Evolutionary conservation across 2,329 filamentous ascomycete species (phyloP), one percentile per base, ranked within the genome.

Genomic region (Drechslera avenae): DNA sequence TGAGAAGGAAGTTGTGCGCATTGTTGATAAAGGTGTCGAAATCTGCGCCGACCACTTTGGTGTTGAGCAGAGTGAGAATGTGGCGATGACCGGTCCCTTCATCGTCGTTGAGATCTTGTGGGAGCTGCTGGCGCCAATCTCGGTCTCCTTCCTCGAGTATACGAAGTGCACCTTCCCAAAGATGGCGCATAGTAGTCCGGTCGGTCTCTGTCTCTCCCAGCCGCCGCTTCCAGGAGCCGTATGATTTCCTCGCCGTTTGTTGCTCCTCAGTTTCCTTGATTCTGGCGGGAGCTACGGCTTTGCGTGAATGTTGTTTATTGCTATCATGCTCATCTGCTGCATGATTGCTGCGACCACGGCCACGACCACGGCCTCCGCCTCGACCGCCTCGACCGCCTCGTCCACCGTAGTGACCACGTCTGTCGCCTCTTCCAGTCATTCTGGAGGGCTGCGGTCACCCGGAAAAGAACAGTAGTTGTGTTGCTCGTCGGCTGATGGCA

Each of bases 41-140:
- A 4, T 54, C 34, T 7, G 26, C 17, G 17, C 19, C 7, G 17
- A n/a, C 40, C 1, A 45, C 23, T 18, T 48, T 48, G 33, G 55
- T 54, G 17, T n/a, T 47, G 30, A 72, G 42, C 5, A 73, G 23
- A 1, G 50, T 53, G 12, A 62, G 57, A 17, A 74, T 63, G 26
- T 73, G 70, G 3, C 54, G 21, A 13, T 52, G 64, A 32, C 71
- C 71, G 32, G 49, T 59, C 5, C 64, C 59, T 28, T 62, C 47
- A 6, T 69, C 63, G 10, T 61, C 46, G 18, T 71, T 67, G 5
- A 74, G 61, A 39, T 73, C 71, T 17, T 60, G 55, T 0, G 69
- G 60, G 4, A 74, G 48, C 23, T 63, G 62, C 35, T 73, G 71
- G 12, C 61, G 59, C 60, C 59, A 68, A 9, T 73, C 69, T 37